Evolutionary conservation across 352 stramenopile genomes (phyloP), one percentile per base, ranked within the genome.

Genomic region (Phytophthora uliginosa): DNA sequence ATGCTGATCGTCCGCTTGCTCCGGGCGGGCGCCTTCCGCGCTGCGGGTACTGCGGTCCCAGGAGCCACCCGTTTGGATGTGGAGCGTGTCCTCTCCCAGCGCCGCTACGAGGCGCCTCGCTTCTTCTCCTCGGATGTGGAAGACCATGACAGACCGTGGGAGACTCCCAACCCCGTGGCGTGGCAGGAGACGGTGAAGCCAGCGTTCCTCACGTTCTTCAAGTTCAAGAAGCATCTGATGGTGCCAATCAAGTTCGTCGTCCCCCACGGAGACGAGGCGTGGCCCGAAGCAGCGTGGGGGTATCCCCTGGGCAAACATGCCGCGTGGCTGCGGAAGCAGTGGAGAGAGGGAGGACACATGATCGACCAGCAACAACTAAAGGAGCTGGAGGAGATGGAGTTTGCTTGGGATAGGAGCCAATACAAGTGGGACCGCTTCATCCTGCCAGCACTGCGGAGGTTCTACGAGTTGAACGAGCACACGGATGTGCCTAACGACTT

Each of bases 401-500:
- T 71, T 7, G 55, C 34, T n/a, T 63, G 33, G 26, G 53, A 70
- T 34, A 1, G 33, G n/a, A 26, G 0, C 15, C 63, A 70, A 20
- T 70, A 63, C 53, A 56, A 54, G 7, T 71, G 63, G 69, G 61
- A 71, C 26, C 61, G 48, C 47, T 62, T 63, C 36, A 26, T 70
- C 2, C 24, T 69, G 36, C 67, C 60, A 4, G 59, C 42, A 5
- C 38, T 75, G 9, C 36, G 36, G 3, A 31, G 48, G 1, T 66
- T 42, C 38, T 66, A 53, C 54, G 61, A 70, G 8, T 38, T 85
- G 1, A 45, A 80, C 33, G 71, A 74, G 47, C 74, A 85, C 36
- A 63, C 63, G 18, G 67, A 78, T 62, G 72, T 85, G 4, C 71
- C 12, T 3, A 8, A n/a, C 7, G 6, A 7, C 0, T 85, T 82